Percentiles rank a stretch among this genome's conserved stretches.
Evolutionary conservation across 2,329 filamentous ascomycete genomes (phyloP).

Genomic region (Fusarium phyllophilum): DNA sequence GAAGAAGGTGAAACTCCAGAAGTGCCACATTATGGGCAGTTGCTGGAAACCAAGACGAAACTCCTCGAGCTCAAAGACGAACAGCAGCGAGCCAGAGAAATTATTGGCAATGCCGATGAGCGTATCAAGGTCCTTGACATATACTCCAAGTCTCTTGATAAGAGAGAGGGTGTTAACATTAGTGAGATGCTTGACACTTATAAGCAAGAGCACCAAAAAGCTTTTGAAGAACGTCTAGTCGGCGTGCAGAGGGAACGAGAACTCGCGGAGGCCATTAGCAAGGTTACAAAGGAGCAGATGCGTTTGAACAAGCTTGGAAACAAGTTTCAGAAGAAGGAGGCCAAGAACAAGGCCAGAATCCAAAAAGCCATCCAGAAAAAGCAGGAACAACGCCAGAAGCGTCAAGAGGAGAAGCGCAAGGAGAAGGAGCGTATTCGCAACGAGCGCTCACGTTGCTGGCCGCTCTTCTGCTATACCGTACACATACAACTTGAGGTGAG

Average conservation of each 20-base stretch:
- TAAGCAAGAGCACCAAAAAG: slow-evolving; percentile 53
- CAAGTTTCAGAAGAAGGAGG: slow-evolving; percentile 44
- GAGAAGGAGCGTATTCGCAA: slow-evolving; percentile 56
- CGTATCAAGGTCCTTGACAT: slow-evolving; percentile 56
- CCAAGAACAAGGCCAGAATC: slow-evolving; percentile 47
- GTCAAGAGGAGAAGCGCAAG: slow-evolving; percentile 50
- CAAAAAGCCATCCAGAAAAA: slow-evolving; percentile 51
- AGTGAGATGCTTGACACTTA: slow-evolving; percentile 53
- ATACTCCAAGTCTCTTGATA: slow-evolving; percentile 52
- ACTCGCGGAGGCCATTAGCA: slow-evolving; percentile 47
- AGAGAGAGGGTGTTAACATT: slow-evolving; percentile 50
- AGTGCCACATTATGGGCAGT: slow-evolving; percentile 8
- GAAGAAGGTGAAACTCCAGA: slow-evolving; percentile 40
- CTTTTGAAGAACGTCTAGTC: slow-evolving; percentile 54
- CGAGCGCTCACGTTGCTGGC: slow-evolving; percentile 61
- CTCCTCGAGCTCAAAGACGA: slow-evolving; percentile 46
- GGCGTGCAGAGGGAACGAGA: slow-evolving; percentile 48
- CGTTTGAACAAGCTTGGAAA: slow-evolving; percentile 45
- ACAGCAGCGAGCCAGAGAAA: slow-evolving; percentile 33
- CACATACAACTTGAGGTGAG: slow-evolving; percentile 62
- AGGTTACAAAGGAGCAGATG: slow-evolving; percentile 47
- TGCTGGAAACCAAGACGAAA: slow-evolving; percentile 44
- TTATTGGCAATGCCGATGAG: slow-evolving; percentile 40
- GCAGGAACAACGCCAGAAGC: slow-evolving; percentile 48
- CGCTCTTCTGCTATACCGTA: slow-evolving; percentile 59